Evolutionary conservation across 257 asterid genomes (phyloP), one percentile per base, ranked within the genome.

Genomic region (Solanum sejunctum): DNA sequence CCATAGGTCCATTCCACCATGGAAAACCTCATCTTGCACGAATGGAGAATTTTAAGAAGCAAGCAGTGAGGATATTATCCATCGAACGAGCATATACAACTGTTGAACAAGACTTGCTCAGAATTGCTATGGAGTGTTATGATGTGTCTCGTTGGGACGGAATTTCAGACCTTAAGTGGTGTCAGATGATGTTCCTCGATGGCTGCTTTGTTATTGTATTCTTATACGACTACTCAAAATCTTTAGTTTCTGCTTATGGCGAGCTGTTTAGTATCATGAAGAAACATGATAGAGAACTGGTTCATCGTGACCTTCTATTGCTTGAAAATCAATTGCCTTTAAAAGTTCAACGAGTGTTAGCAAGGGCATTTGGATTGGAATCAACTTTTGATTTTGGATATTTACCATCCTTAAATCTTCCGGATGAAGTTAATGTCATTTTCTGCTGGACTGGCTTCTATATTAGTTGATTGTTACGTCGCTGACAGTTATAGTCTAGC

Each of bases 201-300:
- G 77, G 2, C 23, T 36, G 51, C 77, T 67, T 67, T 36, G 17
- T 67, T 67, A 16, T 36, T 67, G 15, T 5, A n/a, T 70, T 70
- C 32, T 10, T 70, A 26, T 26, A 26, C 18, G 32, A 0, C 32
- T 2, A 28, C 32, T 2, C 2, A 28, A 26, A 26, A 26, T 28
- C 3, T 28, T 0, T 28, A 28, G 0, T 2, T 28, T 28, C 3
- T 28, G 6, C 1, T 15, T 7, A 6, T 28, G 21, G 0, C 12
- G 1, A n/a, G 13, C 10, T 1, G 55, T 12, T 70, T 2, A 18
- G 43, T 71, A 41, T 9, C 61, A 56, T 18, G 18, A 71, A 20
- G 80, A 43, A 71, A 20, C 11, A 0, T 0, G 0, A 71, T 71
- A 6, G 1, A 20, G 18, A 11, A 17, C 11, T 71, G 55, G 55